These are phyloP conservation scores for Skeletonema costatum DNA, from an alignment of 108 stramenopile genomes.

Conservation along the genomic window DNA sequence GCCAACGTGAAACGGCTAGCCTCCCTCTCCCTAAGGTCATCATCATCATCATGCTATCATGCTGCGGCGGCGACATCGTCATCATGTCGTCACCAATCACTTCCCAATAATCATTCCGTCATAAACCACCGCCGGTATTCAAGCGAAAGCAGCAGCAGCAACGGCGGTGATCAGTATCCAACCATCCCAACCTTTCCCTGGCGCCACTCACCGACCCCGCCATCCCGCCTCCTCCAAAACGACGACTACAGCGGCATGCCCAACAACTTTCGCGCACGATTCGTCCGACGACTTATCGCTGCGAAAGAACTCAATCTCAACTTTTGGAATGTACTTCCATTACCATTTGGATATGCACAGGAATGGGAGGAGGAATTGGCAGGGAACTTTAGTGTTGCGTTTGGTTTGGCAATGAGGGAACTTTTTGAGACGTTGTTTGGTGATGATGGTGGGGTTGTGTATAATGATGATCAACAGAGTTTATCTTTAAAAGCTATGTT, in stretches of 20 bases:
- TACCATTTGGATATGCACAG: conserved; percentile 4
- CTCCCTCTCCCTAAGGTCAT: too few relatives aligned
- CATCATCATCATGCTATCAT: too few relatives aligned
- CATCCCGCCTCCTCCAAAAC: neutral
- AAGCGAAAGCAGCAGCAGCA: neutral
- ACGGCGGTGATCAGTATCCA: neutral
- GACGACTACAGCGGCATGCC: conserved; percentile 10
- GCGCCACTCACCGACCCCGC: neutral
- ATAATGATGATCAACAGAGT: neutral
- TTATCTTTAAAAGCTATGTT: neutral
- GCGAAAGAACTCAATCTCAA: conserved; percentile 7
- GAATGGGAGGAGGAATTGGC: conserved; percentile 21
- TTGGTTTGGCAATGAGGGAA: conserved; percentile 9
- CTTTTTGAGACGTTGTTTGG: neutral
- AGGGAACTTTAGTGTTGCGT: conserved; percentile 10
- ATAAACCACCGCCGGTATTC: neutral
- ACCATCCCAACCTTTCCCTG: neutral
- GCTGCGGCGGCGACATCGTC: too few relatives aligned
- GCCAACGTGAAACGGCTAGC: too few relatives aligned
- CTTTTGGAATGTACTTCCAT: conserved; percentile 6
- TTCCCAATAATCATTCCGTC: neutral
- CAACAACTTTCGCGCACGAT: neutral
- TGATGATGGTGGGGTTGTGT: neutral
- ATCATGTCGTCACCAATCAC: too few relatives aligned
- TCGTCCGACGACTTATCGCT: conserved; percentile 10